Evolutionary conservation across 345 rosid genomes (phyloP).

Genomic region (Rhodomyrtus tomentosa): DNA sequence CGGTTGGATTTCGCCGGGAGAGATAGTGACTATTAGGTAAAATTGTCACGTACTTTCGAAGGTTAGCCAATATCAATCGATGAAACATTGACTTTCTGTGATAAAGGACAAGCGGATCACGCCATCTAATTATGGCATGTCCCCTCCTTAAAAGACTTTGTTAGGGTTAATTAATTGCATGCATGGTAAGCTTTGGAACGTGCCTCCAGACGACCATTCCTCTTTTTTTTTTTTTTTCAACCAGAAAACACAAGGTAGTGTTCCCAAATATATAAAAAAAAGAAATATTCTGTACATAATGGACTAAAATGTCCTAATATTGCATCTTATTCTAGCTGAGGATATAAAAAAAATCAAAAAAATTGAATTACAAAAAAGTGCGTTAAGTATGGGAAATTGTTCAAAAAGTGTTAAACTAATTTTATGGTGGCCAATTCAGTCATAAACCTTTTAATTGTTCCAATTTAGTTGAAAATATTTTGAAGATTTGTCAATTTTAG

Average conservation of each 20-base stretch:
- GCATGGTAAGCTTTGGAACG: background rate
- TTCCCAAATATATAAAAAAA: background rate
- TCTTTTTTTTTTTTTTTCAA: background rate
- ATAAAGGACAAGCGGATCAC: background rate
- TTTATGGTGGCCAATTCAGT: too few species aligned
- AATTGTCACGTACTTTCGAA: background rate
- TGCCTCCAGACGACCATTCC: background rate
- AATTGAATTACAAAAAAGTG: background rate
- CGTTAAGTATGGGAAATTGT: too few species aligned
- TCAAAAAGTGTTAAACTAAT: too few species aligned
- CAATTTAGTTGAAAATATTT: too few species aligned
- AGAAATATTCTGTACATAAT: background rate
- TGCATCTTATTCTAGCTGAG: background rate
- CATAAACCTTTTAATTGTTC: too few species aligned
- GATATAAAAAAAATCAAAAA: background rate
- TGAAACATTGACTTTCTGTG: background rate
- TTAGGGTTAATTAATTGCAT: background rate
- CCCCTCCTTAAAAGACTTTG: background rate
- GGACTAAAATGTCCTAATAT: background rate
- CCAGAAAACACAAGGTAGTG: background rate
- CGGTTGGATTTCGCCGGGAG: background rate
- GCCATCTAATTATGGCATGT: background rate
- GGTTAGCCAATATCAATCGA: background rate
- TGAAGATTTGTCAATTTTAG: too few species aligned
- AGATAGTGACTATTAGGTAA: background rate